Conservation (phyloP, 2,329 filamentous ascomycete species). For the Epichloe sylvatica region DNA sequence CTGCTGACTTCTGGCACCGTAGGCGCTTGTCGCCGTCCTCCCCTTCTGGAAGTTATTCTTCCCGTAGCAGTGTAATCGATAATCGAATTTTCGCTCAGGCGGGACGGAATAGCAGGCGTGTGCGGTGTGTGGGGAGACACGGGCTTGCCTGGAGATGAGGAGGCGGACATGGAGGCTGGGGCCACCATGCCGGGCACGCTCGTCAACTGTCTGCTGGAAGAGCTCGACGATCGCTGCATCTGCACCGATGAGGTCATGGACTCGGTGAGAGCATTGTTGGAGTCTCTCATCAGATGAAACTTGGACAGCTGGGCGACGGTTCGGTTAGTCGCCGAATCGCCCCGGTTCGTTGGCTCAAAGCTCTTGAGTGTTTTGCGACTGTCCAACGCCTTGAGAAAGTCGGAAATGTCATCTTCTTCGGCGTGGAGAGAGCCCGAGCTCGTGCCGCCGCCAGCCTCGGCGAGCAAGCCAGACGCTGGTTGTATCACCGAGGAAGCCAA, state of each 20-base stretch:
- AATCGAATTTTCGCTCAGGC: constrained; percentile 83
- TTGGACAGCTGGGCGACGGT: constrained; percentile 69
- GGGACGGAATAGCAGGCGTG: constrained; percentile 82
- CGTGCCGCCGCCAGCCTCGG: constrained; percentile 53
- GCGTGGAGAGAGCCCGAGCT: constrained; percentile 53
- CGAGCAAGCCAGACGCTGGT: constrained; percentile 67
- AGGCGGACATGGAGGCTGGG: constrained; percentile 65
- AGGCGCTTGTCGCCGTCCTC: constrained; percentile 13
- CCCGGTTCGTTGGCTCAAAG: constrained; percentile 54
- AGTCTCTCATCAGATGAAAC: constrained; percentile 81
- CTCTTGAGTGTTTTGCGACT: constrained; percentile 74
- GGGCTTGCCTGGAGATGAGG: constrained; percentile 80
- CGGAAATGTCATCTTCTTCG: constrained; percentile 86
- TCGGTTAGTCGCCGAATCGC: constrained; percentile 57
- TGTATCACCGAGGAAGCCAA: constrained; percentile 53
- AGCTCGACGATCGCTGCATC: constrained; percentile 68
- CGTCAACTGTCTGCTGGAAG: constrained; percentile 47
- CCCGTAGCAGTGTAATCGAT: constrained; percentile 21
- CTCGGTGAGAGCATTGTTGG: constrained; percentile 76
- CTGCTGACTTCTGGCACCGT: constrained; percentile 19
- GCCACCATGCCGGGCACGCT: constrained; percentile 53
- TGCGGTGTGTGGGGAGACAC: constrained; percentile 84
- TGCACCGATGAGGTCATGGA: constrained; percentile 85
- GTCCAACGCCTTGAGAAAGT: constrained; percentile 82
- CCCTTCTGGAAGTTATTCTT: constrained; percentile 18